These are phyloP conservation scores for Jamesozyma lodderae DNA, from an alignment of 805 yeast species.

Conservation along the genomic window DNA sequence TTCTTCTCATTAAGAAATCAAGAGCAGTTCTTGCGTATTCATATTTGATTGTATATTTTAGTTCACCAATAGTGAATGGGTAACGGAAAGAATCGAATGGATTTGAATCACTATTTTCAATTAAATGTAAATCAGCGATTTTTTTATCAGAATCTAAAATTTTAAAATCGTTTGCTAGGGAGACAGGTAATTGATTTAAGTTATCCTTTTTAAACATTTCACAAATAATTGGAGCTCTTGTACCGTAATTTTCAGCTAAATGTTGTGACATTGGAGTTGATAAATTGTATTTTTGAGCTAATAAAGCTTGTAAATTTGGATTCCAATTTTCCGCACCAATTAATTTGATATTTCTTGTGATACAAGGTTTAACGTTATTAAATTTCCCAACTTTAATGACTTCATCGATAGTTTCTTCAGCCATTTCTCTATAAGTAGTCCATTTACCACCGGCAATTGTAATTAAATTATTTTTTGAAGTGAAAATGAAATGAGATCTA, in stretches of 20 bases:
- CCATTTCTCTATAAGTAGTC: slow-evolving; percentile 98
- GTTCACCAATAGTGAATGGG: slow-evolving; percentile 88
- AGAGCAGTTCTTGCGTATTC: slow-evolving; percentile 84
- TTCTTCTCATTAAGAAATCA: slow-evolving; percentile 88
- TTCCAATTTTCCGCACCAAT: slow-evolving; percentile 80
- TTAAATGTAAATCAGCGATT: slow-evolving; percentile 2
- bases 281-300: slow-evolving; percentile 68
- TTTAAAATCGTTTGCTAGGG: slow-evolving; percentile 41
- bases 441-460: slow-evolving; percentile 96
- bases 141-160: slow-evolving; percentile 8
- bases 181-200: slow-evolving; percentile 53
- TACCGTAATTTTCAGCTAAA: slow-evolving; percentile 80
- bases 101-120: slow-evolving; percentile 2
- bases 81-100: slow-evolving; percentile 43
- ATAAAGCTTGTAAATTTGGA: slow-evolving; percentile 61
- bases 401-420: slow-evolving; percentile 81
- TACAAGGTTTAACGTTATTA: slow-evolving; percentile 32
- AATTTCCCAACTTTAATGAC: slow-evolving; percentile 44
- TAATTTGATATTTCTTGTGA: slow-evolving; percentile 41
- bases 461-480: slow-evolving; percentile 64
- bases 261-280: slow-evolving; percentile 70
- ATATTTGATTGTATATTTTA: slow-evolving; percentile 67
- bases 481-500: slow-evolving; percentile 74
- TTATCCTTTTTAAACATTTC: slow-evolving; percentile 43
- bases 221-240: slow-evolving; percentile 73